Evolutionary conservation across 768 basidiomycete genomes (phyloP).

Genomic region (Podaxis carcinomalis): DNA sequence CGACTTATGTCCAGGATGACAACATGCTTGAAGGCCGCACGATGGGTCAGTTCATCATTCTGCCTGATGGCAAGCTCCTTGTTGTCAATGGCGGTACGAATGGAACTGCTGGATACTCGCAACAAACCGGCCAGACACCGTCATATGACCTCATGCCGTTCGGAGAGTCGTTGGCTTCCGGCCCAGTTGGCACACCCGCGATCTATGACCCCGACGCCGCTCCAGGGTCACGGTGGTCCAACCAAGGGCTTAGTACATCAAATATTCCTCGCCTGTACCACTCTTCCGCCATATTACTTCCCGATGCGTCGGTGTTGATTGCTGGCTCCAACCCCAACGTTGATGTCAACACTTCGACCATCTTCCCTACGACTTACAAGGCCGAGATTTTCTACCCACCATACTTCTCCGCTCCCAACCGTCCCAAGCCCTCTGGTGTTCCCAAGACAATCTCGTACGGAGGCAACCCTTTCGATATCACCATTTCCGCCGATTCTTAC

Average conservation of each 20-base stretch:
- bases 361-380: slow-evolving; percentile 74
- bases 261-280: slow-evolving; percentile 84
- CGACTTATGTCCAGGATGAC: slow-evolving; percentile 68
- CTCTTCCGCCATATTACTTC: slow-evolving; percentile 84
- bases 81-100: slow-evolving; percentile 80
- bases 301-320: slow-evolving; percentile 81
- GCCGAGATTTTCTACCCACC: slow-evolving; percentile 90
- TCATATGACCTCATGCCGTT: slow-evolving; percentile 55
- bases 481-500: slow-evolving; percentile 62
- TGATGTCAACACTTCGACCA: slow-evolving; percentile 62
- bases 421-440: slow-evolving; percentile 67
- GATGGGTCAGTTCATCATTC: slow-evolving; percentile 89
- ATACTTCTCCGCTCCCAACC: slow-evolving; percentile 68
- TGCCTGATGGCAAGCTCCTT: slow-evolving; percentile 75
- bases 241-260: slow-evolving; percentile 54
- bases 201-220: slow-evolving; percentile 79
- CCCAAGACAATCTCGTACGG: slow-evolving; percentile 83
- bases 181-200: slow-evolving; percentile 73
- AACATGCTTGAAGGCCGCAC: slow-evolving; percentile 69
- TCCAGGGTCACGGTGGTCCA: slow-evolving; percentile 71
- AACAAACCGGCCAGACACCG: slow-evolving; percentile 44
- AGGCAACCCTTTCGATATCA: slow-evolving; percentile 74
- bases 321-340: slow-evolving; percentile 94
- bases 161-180: slow-evolving; percentile 72
- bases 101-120: slow-evolving; percentile 86